Evolutionary conservation across 257 asterid species (phyloP).

Genomic region (Linaria vulgaris): DNA sequence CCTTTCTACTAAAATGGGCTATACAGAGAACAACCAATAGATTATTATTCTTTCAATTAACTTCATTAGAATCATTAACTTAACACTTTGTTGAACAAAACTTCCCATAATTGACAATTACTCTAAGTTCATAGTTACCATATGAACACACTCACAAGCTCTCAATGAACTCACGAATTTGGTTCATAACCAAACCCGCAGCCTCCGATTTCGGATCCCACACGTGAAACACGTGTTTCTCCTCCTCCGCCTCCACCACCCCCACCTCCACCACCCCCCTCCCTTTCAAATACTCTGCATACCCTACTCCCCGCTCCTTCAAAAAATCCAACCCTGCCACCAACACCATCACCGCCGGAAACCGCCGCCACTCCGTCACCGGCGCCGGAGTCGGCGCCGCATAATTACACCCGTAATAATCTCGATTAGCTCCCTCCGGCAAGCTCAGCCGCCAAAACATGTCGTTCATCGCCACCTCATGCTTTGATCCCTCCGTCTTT

Average conservation of each 20-base stretch:
- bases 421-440: slow-evolving; percentile 58
- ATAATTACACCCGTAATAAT: slow-evolving; percentile 60
- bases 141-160: no score
- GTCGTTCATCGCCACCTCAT: slow-evolving; percentile 53
- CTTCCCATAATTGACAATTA: no score
- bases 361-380: slow-evolving; percentile 43
- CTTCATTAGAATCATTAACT: no score
- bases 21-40: no score
- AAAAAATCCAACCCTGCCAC: slow-evolving; percentile 70
- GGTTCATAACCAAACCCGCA: slow-evolving; percentile 49
- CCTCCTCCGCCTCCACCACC: slow-evolving; percentile 54
- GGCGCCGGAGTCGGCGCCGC: slow-evolving; percentile 33
- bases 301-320: slow-evolving; percentile 74
- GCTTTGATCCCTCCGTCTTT: slow-evolving; percentile 35
- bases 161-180: slow-evolving; percentile 49
- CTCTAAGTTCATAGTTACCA: no score
- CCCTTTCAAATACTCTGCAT: slow-evolving; percentile 50
- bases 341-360: slow-evolving; percentile 57
- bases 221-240: slow-evolving; percentile 58
- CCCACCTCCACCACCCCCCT: slow-evolving; percentile 57
- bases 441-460: slow-evolving; percentile 76
- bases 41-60: no score
- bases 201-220: slow-evolving; percentile 69
- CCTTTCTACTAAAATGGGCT: no score
- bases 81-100: no score